phyloP scores from a whole-genome alignment of 495 filamentous ascomycete genomes.

The Xylaria castorea region DNA sequence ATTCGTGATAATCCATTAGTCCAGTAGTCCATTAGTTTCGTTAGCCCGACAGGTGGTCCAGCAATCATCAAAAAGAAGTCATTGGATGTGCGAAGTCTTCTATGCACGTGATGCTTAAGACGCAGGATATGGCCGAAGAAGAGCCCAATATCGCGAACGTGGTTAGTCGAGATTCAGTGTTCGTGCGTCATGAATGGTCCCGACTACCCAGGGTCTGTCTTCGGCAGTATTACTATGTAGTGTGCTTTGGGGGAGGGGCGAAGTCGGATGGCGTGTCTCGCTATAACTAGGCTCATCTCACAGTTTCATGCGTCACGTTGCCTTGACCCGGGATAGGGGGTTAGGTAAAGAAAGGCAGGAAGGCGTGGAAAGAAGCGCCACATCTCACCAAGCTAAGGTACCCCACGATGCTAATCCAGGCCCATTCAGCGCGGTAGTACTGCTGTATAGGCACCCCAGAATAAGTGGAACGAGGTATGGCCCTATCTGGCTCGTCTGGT shows the following conservation, averaged over 20 bases:
- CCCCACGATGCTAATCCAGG: constrained; percentile 8
- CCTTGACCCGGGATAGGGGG: background rate
- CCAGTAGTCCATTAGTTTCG: too few species aligned
- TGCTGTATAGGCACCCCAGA: background rate
- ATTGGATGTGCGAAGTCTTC: constrained; percentile 23
- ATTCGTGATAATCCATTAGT: background rate
- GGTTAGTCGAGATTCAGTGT: background rate
- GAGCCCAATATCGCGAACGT: background rate
- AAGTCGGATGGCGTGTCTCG: constrained; percentile 13
- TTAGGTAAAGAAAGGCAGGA: constrained; percentile 5
- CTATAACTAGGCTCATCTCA: background rate
- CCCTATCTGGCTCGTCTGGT: constrained; percentile 8
- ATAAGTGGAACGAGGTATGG: background rate
- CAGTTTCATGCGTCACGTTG: constrained; percentile 5
- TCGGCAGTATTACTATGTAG: background rate
- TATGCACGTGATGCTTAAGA: constrained; percentile 42
- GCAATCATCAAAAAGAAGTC: constrained; percentile 2
- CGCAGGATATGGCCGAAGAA: constrained; percentile 31
- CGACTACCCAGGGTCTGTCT: background rate
- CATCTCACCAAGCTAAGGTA: background rate
- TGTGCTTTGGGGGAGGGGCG: background rate
- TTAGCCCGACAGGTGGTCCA: constrained; percentile 1
- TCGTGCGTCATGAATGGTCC: background rate
- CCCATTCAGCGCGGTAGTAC: background rate
- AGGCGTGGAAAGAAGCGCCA: constrained; percentile 8